These are phyloP conservation scores for Ganoderma sinense DNA, from an alignment of 1,284 basidiomycete species.

Conservation along the genomic window DNA sequence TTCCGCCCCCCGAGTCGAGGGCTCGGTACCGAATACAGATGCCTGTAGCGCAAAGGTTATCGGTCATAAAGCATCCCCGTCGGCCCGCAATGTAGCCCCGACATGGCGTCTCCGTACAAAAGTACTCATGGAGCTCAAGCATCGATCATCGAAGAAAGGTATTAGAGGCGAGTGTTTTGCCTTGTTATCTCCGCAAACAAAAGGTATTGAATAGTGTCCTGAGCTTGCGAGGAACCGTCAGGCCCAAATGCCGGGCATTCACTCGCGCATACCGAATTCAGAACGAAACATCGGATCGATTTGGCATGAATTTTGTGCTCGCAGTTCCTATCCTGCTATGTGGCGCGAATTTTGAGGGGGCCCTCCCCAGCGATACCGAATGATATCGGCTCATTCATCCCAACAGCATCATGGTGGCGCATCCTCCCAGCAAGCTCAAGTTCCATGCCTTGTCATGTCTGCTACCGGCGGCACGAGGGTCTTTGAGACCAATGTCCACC, in stretches of 20 bases:
- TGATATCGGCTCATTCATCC: conserved; percentile 5
- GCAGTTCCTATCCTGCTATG: not conserved
- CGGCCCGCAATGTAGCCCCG: not conserved
- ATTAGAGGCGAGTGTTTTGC: not conserved
- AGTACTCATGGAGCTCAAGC: not conserved
- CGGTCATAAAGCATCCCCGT: not conserved
- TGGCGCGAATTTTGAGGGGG: too few species aligned
- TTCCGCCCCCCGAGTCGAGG: conserved; percentile 13
- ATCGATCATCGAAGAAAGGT: not conserved
- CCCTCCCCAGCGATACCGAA: not conserved
- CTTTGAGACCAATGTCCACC: not conserved
- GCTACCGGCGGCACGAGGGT: not conserved
- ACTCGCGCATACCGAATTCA: not conserved
- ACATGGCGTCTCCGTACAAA: not conserved
- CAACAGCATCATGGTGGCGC: not conserved
- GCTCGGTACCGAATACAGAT: conserved; percentile 28
- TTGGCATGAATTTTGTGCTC: not conserved
- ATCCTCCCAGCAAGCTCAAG: not conserved
- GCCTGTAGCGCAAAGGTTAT: not conserved
- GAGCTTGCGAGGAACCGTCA: not conserved
- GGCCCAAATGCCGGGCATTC: not conserved
- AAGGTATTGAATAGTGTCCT: not conserved
- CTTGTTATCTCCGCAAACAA: conserved; percentile 22
- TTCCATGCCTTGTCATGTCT: not conserved
- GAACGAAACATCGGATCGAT: conserved; percentile 4